Percentiles rank a stretch among this genome's conserved stretches.
Evolutionary conservation across 257 asterid genomes (phyloP).

Genomic region (Gynochthodes officinalis): DNA sequence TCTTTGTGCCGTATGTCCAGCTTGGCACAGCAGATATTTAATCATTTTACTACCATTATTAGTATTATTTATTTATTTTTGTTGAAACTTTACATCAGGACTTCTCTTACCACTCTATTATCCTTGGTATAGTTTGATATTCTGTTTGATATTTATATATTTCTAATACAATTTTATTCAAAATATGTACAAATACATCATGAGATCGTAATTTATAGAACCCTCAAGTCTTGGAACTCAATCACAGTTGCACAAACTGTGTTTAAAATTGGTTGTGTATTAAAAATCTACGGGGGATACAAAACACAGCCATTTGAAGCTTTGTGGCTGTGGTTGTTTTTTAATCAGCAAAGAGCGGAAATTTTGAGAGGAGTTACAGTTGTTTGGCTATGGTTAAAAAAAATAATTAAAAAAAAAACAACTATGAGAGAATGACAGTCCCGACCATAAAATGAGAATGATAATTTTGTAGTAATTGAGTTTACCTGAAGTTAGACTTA

Average conservation of each 20-base stretch:
- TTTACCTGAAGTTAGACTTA: not conserved
- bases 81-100: too few species aligned
- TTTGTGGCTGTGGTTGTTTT: constrained; percentile 2
- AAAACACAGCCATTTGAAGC: not conserved
- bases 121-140: too few species aligned
- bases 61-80: not conserved
- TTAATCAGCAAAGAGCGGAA: not conserved
- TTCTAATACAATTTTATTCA: too few species aligned
- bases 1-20: not conserved
- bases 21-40: constrained; percentile 1
- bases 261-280: not conserved
- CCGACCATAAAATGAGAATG: not conserved
- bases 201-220: too few species aligned
- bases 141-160: too few species aligned
- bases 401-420: not conserved
- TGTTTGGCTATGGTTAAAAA: constrained; percentile 1
- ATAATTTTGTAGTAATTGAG: not conserved
- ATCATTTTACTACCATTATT: not conserved
- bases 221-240: too few species aligned
- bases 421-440: not conserved
- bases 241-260: too few species aligned
- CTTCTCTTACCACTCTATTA: too few species aligned
- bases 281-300: not conserved
- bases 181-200: too few species aligned
- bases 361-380: constrained; percentile 11